A percentile compares a stretch with the other conserved stretches of the same genome.
Evolutionary conservation across 2,329 filamentous ascomycete species (phyloP).

Genomic region (Sporothrix pseudoabietina): DNA sequence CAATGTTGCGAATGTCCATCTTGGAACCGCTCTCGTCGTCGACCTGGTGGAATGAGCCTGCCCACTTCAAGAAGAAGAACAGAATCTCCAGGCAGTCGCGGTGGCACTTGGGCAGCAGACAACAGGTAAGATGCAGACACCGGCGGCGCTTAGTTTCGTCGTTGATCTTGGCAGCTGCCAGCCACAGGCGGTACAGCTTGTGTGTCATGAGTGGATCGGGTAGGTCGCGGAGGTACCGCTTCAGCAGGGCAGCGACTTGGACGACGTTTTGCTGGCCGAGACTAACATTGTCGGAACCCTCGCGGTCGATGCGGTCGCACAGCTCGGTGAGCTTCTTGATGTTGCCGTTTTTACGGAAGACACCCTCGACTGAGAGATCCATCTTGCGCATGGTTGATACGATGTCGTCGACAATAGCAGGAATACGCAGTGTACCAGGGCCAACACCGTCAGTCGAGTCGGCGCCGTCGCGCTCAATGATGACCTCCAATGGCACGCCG

Average conservation of each 20-base stretch:
- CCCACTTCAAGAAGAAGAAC: conserved; percentile 96
- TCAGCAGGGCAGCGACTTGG: conserved; percentile 88
- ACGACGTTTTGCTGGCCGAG: conserved; percentile 88
- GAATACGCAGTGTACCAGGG: conserved; percentile 84
- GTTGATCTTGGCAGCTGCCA: conserved; percentile 82
- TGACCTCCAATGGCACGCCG: conserved; percentile 81
- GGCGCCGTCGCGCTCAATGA: conserved; percentile 90
- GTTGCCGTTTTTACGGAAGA: conserved; percentile 99
- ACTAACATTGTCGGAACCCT: conserved; percentile 82
- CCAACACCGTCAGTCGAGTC: conserved; percentile 98
- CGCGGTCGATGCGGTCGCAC: conserved; percentile 80
- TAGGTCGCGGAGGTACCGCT: conserved; percentile 91
- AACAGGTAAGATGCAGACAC: conserved; percentile 87
- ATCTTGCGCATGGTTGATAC: conserved; percentile 96
- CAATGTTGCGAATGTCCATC: conserved; percentile 98
- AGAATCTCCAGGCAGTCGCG: conserved; percentile 93
- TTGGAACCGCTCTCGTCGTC: conserved; percentile 97
- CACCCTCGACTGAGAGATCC: conserved; percentile 97
- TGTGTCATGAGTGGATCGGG: conserved; percentile 93
- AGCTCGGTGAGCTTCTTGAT: conserved; percentile 90
- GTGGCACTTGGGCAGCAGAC: conserved; percentile 87
- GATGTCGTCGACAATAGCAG: conserved; percentile 91
- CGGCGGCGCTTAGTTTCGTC: conserved; percentile 81
- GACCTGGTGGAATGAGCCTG: conserved; percentile 93
- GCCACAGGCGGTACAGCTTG: conserved; percentile 89